Evolutionary conservation across 2,329 filamentous ascomycete genomes (phyloP).

Genomic region (Grosmannia serpens): DNA sequence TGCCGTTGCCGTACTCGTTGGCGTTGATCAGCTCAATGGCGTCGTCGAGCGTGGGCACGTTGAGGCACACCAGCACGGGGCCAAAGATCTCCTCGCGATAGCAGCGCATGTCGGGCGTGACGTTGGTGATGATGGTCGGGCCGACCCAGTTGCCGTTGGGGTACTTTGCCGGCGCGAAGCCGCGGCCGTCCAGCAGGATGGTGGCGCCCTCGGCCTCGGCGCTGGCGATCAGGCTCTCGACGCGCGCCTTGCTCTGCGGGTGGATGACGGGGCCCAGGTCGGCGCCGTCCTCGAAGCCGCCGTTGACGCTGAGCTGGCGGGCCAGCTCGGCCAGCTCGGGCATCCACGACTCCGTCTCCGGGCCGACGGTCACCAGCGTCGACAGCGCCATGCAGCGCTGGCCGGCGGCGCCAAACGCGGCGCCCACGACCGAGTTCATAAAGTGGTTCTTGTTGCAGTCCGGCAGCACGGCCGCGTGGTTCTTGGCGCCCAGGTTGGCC

Average conservation of each 20-base stretch:
- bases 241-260: conserved; percentile 65
- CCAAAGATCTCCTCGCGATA: conserved; percentile 82
- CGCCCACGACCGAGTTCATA: conserved; percentile 71
- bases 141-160: conserved; percentile 78
- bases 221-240: conserved; percentile 62
- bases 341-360: conserved; percentile 72
- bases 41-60: conserved; percentile 66
- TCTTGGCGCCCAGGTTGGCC: conserved; percentile 80
- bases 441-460: conserved; percentile 89
- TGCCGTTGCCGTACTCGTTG: conserved; percentile 81
- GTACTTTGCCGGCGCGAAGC: conserved; percentile 64
- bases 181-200: conserved; percentile 70
- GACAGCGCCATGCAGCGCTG: conserved; percentile 82
- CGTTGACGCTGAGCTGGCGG: conserved; percentile 61
- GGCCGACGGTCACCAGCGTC: conserved; percentile 68
- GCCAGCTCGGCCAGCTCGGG: conserved; percentile 66
- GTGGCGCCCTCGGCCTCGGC: conserved; percentile 73
- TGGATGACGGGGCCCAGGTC: conserved; percentile 77
- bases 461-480: conserved; percentile 73
- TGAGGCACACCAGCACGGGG: conserved; percentile 71
- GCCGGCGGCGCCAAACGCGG: conserved; percentile 74
- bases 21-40: conserved; percentile 72
- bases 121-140: conserved; percentile 72
- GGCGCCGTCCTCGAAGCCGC: conserved; percentile 68
- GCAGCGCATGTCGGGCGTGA: conserved; percentile 71